Base-by-base conservation (phyloP, 495 filamentous ascomycete genomes). In the Clohesyomyces aquaticus region DNA sequence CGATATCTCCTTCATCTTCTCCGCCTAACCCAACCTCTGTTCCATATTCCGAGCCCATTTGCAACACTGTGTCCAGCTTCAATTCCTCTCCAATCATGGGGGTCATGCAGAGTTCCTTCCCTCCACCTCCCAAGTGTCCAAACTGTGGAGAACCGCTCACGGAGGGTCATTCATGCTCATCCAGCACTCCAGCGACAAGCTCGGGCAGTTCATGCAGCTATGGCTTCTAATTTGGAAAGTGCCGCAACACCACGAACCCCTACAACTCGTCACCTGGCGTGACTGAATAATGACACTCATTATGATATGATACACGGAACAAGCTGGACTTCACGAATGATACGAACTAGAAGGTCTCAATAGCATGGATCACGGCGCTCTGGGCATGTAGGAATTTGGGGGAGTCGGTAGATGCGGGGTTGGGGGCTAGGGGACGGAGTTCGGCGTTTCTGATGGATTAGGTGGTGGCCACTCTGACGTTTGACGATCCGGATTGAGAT, bases 81-180 rank as follows among this genome's bases (percentile, higher is more conserved):
- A 26, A 19, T 29, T 27, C 22, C 16, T 3, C 14, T 2, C 42
- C 3, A 32, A 46, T 22, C 32, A 66, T 66, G 63, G 63, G 63
- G 3, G 21, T 61, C 38, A 53, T 57, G 18, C 63, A 66, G 35
- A 61, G 56, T 43, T 55, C 48, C n/a, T 66, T 61, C 42, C 63
- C 63, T 21, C 56, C 63, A 3, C 56, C 63, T 3, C 63, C 63
- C 16, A 66, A 18, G 16, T 66, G 63, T 28, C 63, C 63, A 8
- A 18, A 55, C 10, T 66, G 63, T 27, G 63, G 63, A 16, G 21
- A 52, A 26, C 32, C 53, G 9, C 41, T 42, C 10, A 41, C 42
- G 9, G 27, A 1, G 12, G 32, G 23, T 23, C 61, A 65, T 22
- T 28, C 26, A 18, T 65, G 61, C 38, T 65, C 61, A 53, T 61